phyloP scores from a whole-genome alignment of 306 rosid genomes.

The Vigna radiata region DNA sequence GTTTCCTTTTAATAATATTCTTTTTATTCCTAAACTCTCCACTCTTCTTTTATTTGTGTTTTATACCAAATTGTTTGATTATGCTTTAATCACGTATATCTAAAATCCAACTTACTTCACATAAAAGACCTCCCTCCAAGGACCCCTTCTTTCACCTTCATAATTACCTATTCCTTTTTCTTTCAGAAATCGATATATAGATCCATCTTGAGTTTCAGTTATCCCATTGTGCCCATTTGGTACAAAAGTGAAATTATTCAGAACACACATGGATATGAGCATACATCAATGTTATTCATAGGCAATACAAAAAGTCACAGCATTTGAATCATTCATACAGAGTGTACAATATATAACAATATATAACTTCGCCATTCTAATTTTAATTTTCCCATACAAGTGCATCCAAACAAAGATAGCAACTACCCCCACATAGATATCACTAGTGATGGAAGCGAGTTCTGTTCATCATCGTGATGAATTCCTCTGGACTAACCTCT shows the following conservation, averaged over 20 bases:
- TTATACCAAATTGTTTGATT: too few species aligned
- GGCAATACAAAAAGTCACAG: constrained; percentile 9
- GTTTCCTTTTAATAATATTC: too few species aligned
- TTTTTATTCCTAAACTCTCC: too few species aligned
- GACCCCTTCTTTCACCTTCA: too few species aligned
- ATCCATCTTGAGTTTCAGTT: background rate
- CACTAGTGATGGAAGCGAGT: constrained; percentile 51
- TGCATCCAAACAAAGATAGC: constrained; percentile 27
- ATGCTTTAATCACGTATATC: background rate
- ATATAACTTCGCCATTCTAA: background rate
- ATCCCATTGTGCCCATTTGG: background rate
- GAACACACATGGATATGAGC: background rate
- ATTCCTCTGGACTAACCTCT: constrained; percentile 69
- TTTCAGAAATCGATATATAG: too few species aligned
- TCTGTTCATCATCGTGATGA: constrained; percentile 71
- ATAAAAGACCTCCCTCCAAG: too few species aligned
- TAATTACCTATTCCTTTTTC: too few species aligned
- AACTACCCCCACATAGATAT: constrained; percentile 18
- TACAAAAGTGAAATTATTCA: background rate
- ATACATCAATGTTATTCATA: constrained; percentile 14
- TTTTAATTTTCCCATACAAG: background rate
- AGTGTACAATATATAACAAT: constrained; percentile 2
- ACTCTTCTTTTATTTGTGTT: too few species aligned
- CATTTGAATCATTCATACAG: background rate
- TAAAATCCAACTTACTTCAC: too few species aligned